Evolutionary conservation across 768 basidiomycete genomes (phyloP), one percentile per base, ranked within the genome.

Genomic region (Hygrocybe coccinea): DNA sequence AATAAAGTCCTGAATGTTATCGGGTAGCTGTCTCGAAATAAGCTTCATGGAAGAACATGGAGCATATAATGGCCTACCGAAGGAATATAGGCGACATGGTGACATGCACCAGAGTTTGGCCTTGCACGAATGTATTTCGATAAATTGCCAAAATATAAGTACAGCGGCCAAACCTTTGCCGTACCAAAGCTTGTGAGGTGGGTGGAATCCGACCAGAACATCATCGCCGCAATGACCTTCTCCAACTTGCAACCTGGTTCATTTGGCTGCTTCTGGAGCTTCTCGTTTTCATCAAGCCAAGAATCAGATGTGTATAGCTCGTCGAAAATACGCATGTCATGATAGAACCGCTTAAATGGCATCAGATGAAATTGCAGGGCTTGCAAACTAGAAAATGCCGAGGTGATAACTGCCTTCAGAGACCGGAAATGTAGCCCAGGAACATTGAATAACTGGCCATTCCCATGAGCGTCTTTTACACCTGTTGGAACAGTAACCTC

Each of bases 61-160:
- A 5, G 2, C 7, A 37, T 7, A 37, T 3, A 14, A 22, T 14
- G 33, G 50, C 62, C 39, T 56, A 71, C 70, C 10, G 60, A 59
- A 0, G 67, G 67, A 46, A 76, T 62, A 53, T 73, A 74, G 3
- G 67, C 71, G 71, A 29, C 12, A 44, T 71, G 71, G 34, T 74
- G 68, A 21, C 62, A 62, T 1, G 66, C 53, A 22, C 61, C 58
- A 0, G 56, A 44, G 1, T 55, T 53, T 0, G 69, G 70, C 15
- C 63, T 62, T 0, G 53, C 53, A 0, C 67, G 63, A 0, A 46
- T 56, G 45, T 75, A 73, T 49, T 76, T 76, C 1, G 73, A 72
- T 5, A 62, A 55, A 36, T 67, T 67, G 0, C 71, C 73, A 43
- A 73, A 68, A 35, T 61, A 69, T 1, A 68, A 54, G 45, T 74